Evolutionary conservation across 2,329 filamentous ascomycete species (phyloP).

Genomic region (Xylariaceae sp.): DNA sequence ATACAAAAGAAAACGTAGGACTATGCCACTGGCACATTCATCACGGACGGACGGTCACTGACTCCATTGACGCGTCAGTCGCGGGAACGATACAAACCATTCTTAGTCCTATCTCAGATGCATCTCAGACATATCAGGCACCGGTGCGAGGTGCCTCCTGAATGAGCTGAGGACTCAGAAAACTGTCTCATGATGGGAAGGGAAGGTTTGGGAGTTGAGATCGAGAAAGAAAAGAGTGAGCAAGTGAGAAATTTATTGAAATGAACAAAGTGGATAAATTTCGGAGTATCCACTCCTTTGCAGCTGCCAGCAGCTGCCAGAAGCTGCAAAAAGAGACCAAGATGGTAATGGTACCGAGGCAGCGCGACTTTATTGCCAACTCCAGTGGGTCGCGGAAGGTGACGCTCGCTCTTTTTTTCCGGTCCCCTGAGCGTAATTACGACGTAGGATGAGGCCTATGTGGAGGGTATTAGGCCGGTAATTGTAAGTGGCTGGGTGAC

Average conservation of each 20-base stretch:
- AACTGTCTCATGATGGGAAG: background rate
- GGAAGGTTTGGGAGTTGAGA: background rate
- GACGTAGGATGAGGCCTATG: too few species aligned
- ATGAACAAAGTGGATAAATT: background rate
- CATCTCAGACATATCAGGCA: background rate
- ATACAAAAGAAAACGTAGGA: background rate
- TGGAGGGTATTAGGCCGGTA: too few species aligned
- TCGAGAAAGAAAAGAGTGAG: background rate
- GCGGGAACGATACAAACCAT: background rate
- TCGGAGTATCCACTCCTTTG: background rate
- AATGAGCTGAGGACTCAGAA: background rate
- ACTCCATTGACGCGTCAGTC: background rate
- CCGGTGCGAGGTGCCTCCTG: background rate
- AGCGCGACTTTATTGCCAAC: too few species aligned
- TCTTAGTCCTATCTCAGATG: background rate
- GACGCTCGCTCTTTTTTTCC: too few species aligned
- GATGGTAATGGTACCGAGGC: too few species aligned
- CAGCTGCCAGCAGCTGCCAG: background rate
- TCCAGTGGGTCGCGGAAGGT: too few species aligned
- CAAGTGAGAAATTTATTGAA: background rate
- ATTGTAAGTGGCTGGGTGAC: too few species aligned
- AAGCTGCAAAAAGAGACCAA: too few species aligned
- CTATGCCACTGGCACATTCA: background rate
- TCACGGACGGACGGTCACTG: background rate
- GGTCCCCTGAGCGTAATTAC: too few species aligned